Evolutionary conservation across 371 early-diverging fungal species (phyloP), one percentile per base, ranked within the genome.

Genomic region (Apophysomyces sp.): DNA sequence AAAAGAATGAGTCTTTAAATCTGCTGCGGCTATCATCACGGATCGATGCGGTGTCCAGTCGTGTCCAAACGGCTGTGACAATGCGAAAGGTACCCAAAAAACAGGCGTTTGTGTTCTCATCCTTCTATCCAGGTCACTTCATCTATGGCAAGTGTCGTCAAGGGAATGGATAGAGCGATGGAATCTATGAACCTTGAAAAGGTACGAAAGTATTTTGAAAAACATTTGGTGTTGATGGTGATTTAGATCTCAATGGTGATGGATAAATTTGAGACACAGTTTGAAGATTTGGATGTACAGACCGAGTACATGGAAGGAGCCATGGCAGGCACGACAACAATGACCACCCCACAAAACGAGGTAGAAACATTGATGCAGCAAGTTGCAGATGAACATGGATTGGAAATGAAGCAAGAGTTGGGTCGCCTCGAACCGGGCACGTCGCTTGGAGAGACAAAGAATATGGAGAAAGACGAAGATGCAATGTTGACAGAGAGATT

Each of bases 21-120:
- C 67, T 96, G 32, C 80, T 96, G 32, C 83, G 91, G 59, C 82
- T 98, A 32, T 82, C 93, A 16, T 93, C 94, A 53, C 86, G 97
- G 40, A 90, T 98, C 58, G 98, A 97, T 71, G 97, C 94, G 6
- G 94, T 94, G 3, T 91, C 97, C 13, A 86, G 90, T 55, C 81
- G 96, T 55, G 94, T 98, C 9, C 96, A 97, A 70, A 97, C 96
- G 3, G 97, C 98, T 0, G 93, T 95, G 52, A 94, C 94, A 0
- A 98, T 97, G 98, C 86, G 92, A 52, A 83, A 85, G 67, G 91
- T 92, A 60, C 7, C 12, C 15, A 5, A 18, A 16, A 7, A 8
- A 3, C 4, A 18, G 29, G 26, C 12, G 36, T 18, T 8, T 31
- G 13, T 12, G 8, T 55, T 30, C 13, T 29, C n/a, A 32, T 52